Evolutionary conservation across 2,329 filamentous ascomycete species (phyloP).

Genomic region (Clathrospora elynae): DNA sequence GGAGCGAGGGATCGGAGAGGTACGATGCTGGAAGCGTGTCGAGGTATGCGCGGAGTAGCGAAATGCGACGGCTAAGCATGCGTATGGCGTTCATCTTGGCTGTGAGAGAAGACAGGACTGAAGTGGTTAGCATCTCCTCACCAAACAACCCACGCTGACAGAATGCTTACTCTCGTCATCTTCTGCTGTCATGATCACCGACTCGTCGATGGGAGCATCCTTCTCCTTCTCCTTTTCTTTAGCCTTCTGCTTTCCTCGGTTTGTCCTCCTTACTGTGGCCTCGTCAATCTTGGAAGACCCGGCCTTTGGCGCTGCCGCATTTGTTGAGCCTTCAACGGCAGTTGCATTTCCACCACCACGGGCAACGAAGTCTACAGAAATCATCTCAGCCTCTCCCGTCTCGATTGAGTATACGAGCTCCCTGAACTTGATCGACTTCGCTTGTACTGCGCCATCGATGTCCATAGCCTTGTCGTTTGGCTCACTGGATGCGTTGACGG

Average conservation of each 20-base stretch:
- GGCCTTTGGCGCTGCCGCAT: conserved; percentile 16
- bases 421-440: conserved; percentile 69
- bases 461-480: conserved; percentile 50
- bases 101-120: conserved; percentile 70
- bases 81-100: conserved; percentile 92
- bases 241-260: conserved; percentile 58
- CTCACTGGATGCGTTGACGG: conserved; percentile 40
- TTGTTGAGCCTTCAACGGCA: conserved; percentile 51
- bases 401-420: conserved; percentile 87
- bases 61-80: conserved; percentile 73
- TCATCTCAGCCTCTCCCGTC: conserved; percentile 96
- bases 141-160: neutral
- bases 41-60: conserved; percentile 70
- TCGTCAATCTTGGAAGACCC: conserved; percentile 45
- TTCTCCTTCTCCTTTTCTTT: conserved; percentile 51
- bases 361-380: conserved; percentile 91
- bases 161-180: conserved; percentile 64
- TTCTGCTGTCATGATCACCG: conserved; percentile 58
- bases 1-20: conserved; percentile 55
- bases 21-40: conserved; percentile 70
- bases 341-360: conserved; percentile 81
- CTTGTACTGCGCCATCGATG: conserved; percentile 67
- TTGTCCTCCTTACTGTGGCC: conserved; percentile 56
- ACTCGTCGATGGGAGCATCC: conserved; percentile 43
- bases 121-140: conserved; percentile 12